These are phyloP conservation scores for Fagopyrum homotropicum DNA, from an alignment of 148 eudicot genomes.

Conservation along the genomic window DNA sequence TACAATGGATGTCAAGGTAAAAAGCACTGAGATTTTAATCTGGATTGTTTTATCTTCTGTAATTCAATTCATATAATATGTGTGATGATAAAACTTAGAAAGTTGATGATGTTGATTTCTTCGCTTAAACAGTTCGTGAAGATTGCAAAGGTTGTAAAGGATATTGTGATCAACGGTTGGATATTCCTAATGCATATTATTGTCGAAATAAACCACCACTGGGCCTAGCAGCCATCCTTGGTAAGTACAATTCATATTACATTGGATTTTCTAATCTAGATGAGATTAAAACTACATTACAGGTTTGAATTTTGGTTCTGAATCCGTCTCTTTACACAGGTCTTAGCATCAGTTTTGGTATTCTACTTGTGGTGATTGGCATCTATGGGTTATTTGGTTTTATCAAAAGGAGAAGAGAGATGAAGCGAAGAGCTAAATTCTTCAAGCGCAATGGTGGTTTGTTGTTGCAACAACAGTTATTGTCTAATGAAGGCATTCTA, in stretches of 20 bases:
- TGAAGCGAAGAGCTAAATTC: background rate
- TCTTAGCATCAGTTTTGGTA: background rate
- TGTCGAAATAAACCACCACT: background rate
- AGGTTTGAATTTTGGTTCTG: background rate
- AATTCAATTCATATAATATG: background rate
- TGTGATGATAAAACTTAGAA: background rate
- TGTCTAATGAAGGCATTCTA: conserved; percentile 9
- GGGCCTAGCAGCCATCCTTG: background rate
- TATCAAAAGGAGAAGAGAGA: background rate
- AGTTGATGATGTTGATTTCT: background rate
- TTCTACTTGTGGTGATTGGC: background rate
- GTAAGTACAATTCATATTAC: background rate
- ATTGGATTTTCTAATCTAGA: too few species aligned
- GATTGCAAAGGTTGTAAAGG: background rate
- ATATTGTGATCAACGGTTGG: background rate
- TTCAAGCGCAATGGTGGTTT: conserved; percentile 19
- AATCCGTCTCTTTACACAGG: background rate
- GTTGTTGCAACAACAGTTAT: conserved; percentile 19
- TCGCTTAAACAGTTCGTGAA: background rate
- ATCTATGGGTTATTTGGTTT: background rate
- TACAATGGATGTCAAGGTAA: background rate
- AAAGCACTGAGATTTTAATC: background rate
- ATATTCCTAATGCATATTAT: background rate
- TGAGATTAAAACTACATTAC: background rate
- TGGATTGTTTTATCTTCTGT: too few species aligned